Conservation (phyloP, 768 basidiomycete species). For the Epithele typhae region DNA sequence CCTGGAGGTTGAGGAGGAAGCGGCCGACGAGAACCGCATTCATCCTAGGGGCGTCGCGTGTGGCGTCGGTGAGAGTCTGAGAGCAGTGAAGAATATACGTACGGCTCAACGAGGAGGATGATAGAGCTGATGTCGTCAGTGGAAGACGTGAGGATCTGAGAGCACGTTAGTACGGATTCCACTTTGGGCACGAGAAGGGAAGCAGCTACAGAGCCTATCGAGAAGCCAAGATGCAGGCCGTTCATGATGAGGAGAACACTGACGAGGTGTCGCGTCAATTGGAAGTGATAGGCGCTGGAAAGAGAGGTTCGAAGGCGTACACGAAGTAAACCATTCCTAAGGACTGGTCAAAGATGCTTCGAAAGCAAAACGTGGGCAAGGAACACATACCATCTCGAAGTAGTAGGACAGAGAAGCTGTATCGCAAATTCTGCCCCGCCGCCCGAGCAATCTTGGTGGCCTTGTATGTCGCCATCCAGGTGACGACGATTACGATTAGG, state of each 20-base stretch:
- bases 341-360: too few relatives aligned
- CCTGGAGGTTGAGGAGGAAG: slow-evolving; percentile 5
- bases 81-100: not conserved
- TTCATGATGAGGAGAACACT: not conserved
- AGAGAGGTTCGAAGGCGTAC: not conserved
- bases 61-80: too few relatives aligned
- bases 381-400: not conserved
- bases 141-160: not conserved
- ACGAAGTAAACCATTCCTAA: not conserved
- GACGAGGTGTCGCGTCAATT: not conserved
- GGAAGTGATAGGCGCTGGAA: not conserved
- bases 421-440: too few relatives aligned
- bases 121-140: not conserved
- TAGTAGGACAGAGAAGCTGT: not conserved
- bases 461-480: not conserved
- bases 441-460: not conserved
- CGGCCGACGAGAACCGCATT: slow-evolving; percentile 1
- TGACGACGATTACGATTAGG: not conserved
- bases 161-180: not conserved
- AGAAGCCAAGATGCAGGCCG: not conserved
- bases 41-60: not conserved
- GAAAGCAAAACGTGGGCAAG: too few relatives aligned
- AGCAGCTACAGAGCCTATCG: not conserved
- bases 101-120: slow-evolving; percentile 2
- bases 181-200: not conserved